A percentile compares a stretch with the other conserved stretches of the same genome.
phyloP scores from a whole-genome alignment of 495 filamentous ascomycete genomes.

The Penicillium goetzii region DNA sequence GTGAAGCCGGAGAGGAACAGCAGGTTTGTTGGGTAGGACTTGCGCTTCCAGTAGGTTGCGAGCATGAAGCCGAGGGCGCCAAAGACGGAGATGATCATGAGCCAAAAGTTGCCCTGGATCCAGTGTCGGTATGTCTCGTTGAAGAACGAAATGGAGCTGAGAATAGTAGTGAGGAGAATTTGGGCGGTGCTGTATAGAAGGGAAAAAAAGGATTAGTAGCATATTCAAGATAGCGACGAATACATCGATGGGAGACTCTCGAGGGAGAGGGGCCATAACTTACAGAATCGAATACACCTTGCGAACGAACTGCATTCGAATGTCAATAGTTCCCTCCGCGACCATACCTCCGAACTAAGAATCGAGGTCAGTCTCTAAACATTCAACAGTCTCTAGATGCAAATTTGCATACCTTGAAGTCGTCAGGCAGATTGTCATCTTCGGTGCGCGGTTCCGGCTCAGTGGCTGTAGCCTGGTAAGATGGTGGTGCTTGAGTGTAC shows the following conservation, averaged over 20 bases:
- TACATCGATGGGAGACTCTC: neutral
- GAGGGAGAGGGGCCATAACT: slow-evolving; percentile 29
- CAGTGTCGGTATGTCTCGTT: slow-evolving; percentile 77
- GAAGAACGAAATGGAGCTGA: slow-evolving; percentile 85
- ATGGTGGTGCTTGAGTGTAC: slow-evolving; percentile 86
- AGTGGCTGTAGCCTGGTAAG: slow-evolving; percentile 53
- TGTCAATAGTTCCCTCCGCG: slow-evolving; percentile 89
- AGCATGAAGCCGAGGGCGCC: slow-evolving; percentile 80
- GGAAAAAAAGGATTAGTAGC: neutral
- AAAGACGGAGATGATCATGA: slow-evolving; percentile 84
- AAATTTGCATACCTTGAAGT: slow-evolving; percentile 75
- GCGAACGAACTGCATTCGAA: slow-evolving; percentile 96
- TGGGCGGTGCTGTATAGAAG: slow-evolving; percentile 68
- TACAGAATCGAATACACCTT: slow-evolving; percentile 88
- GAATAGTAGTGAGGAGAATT: slow-evolving; percentile 77
- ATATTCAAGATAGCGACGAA: neutral
- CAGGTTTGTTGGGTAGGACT: slow-evolving; percentile 93
- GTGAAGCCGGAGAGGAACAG: slow-evolving; percentile 93
- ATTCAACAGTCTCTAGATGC: neutral
- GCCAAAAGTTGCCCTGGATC: slow-evolving; percentile 81
- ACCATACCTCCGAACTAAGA: slow-evolving; percentile 83
- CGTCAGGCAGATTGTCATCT: slow-evolving; percentile 91
- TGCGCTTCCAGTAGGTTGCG: slow-evolving; percentile 96
- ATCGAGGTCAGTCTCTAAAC: neutral
- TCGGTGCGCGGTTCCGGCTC: slow-evolving; percentile 73